phyloP scores from a whole-genome alignment of 1,284 basidiomycete species.

The Cryptococcus maquisensis region DNA sequence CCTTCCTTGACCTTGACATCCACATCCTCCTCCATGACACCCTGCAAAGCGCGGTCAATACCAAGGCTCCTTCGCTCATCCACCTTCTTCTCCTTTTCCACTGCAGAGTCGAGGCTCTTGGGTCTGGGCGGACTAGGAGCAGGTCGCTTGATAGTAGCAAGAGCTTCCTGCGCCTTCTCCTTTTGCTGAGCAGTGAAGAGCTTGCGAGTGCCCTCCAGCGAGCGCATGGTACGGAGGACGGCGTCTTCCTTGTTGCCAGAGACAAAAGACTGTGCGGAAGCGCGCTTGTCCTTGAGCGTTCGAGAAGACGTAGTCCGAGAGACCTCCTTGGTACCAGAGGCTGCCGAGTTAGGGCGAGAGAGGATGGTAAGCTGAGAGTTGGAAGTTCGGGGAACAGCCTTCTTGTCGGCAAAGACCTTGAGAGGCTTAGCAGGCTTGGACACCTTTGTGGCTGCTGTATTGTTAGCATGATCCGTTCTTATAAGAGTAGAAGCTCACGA shows the following conservation, averaged over 20 bases:
- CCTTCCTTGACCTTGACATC: constrained; percentile 12
- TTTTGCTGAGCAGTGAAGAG: background rate
- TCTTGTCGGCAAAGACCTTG: constrained; percentile 18
- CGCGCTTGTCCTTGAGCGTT: constrained; percentile 15
- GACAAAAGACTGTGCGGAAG: constrained; percentile 6
- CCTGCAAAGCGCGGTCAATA: constrained; percentile 15
- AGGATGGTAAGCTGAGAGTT: constrained; percentile 13
- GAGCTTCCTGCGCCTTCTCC: constrained; percentile 20
- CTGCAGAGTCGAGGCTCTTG: constrained; percentile 17
- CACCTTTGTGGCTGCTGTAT: constrained; percentile 27
- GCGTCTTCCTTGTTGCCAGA: constrained; percentile 26
- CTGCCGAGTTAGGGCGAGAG: constrained; percentile 9
- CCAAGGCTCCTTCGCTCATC: constrained; percentile 25
- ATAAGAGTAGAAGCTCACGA: constrained; percentile 17
- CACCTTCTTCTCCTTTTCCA: constrained; percentile 12
- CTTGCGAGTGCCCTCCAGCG: constrained; percentile 29
- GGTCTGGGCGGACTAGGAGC: constrained; percentile 32
- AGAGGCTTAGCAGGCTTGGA: constrained; percentile 32
- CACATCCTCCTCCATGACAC: constrained; percentile 6
- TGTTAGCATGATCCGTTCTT: background rate
- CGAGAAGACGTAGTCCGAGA: constrained; percentile 7
- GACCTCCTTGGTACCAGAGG: constrained; percentile 1
- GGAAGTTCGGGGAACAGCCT: constrained; percentile 18
- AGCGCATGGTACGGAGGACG: constrained; percentile 32
- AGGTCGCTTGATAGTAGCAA: constrained; percentile 22